These are phyloP conservation scores for Dioszegia aurantiaca DNA, from an alignment of 768 basidiomycete genomes.

Conservation along the genomic window DNA sequence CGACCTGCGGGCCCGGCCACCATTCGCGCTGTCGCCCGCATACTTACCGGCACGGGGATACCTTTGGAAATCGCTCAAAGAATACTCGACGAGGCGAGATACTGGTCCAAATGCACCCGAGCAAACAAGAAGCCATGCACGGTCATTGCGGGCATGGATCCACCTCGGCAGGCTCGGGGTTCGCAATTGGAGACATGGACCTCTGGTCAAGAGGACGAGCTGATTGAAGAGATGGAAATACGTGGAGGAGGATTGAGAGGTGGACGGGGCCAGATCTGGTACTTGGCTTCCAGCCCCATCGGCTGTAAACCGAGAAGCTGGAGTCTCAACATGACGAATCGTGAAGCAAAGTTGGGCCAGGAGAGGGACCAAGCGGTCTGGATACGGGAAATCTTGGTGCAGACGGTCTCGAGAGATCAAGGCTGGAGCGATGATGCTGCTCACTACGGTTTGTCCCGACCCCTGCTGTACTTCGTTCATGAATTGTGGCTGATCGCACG, in stretches of 20 bases:
- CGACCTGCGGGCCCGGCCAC: constrained; percentile 13
- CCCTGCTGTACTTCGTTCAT: not conserved
- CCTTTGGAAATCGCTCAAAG: constrained; percentile 28
- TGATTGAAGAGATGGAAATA: constrained; percentile 11
- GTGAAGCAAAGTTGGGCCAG: no score
- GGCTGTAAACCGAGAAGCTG: constrained; percentile 26
- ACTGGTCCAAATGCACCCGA: constrained; percentile 22
- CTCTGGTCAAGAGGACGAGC: constrained; percentile 28
- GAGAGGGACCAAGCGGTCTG: no score
- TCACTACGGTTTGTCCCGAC: constrained; percentile 34
- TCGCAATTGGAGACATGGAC: constrained; percentile 6
- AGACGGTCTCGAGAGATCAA: constrained; percentile 44
- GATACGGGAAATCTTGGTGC: constrained; percentile 27
- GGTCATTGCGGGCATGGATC: constrained; percentile 18
- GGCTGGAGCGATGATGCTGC: constrained; percentile 28
- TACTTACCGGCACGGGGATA: constrained; percentile 18
- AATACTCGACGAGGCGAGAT: constrained; percentile 33
- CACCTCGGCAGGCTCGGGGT: constrained; percentile 8
- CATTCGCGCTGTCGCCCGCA: constrained; percentile 12
- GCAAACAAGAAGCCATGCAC: constrained; percentile 15
- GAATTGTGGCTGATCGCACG: not conserved
- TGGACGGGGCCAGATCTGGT: constrained; percentile 31
- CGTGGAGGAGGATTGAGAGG: constrained; percentile 22
- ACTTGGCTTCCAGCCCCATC: constrained; percentile 27
- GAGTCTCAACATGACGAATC: no score